phyloP scores from a whole-genome alignment of 2,329 filamentous ascomycete genomes.

The Neurospora sp. region DNA sequence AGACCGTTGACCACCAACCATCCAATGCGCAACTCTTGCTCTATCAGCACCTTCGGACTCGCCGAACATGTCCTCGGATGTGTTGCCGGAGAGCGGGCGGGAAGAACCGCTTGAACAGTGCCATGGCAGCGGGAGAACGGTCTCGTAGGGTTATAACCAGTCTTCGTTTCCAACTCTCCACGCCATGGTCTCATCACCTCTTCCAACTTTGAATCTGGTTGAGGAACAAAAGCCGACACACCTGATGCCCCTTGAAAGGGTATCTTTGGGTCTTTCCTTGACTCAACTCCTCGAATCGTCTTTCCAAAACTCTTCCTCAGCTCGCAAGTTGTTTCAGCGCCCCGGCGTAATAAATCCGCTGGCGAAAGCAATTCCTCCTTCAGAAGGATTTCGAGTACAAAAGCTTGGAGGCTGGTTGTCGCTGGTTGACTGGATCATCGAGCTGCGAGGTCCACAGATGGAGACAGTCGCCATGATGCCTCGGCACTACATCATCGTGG shows the following conservation, averaged over 20 bases:
- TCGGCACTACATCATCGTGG: not conserved
- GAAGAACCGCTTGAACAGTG: not conserved
- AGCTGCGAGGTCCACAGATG: not conserved
- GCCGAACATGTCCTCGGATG: not conserved
- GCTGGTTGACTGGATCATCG: not conserved
- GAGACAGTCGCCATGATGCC: not conserved
- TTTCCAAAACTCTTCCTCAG: not conserved
- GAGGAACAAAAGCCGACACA: not conserved
- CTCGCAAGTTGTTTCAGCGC: not conserved
- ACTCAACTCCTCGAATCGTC: not conserved
- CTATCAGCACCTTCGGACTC: not conserved
- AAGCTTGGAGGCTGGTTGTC: not conserved
- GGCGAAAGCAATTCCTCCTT: not conserved
- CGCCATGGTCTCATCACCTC: not conserved
- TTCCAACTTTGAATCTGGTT: not conserved
- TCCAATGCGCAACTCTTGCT: not conserved
- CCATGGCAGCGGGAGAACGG: not conserved
- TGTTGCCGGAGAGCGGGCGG: not conserved
- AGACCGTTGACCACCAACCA: not conserved
- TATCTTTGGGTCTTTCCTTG: not conserved
- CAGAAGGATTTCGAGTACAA: not conserved
- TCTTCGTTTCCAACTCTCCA: not conserved
- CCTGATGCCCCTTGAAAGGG: not conserved
- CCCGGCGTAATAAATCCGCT: not conserved
- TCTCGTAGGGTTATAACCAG: not conserved